phyloP scores from a whole-genome alignment of 1,284 basidiomycete species.

The Athelia sp. region DNA sequence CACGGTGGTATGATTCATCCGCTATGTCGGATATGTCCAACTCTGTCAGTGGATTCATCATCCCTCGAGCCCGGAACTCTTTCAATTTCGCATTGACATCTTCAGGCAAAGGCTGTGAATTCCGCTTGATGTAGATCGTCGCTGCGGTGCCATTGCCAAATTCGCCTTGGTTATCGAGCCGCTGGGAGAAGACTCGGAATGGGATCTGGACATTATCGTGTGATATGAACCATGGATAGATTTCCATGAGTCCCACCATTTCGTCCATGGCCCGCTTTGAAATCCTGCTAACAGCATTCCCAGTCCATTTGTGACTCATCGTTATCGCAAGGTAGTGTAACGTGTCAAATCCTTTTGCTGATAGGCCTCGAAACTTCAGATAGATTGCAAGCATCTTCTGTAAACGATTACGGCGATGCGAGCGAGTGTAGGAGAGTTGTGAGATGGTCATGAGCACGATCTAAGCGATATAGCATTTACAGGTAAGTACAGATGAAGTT shows the following conservation, averaged over 20 bases:
- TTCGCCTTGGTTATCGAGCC: slow-evolving; percentile 25
- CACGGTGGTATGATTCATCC: slow-evolving; percentile 7
- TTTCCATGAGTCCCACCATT: slow-evolving; percentile 12
- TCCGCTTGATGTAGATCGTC: slow-evolving; percentile 26
- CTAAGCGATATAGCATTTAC: too few species aligned
- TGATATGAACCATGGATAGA: slow-evolving; percentile 20
- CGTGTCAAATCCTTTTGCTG: slow-evolving; percentile 27
- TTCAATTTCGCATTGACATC: slow-evolving; percentile 14
- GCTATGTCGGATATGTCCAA: slow-evolving; percentile 16
- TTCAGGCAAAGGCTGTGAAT: slow-evolving; percentile 11
- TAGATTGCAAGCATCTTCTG: slow-evolving; percentile 28
- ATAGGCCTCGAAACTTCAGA: slow-evolving; percentile 27
- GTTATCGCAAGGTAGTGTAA: slow-evolving; percentile 25
- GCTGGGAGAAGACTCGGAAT: slow-evolving; percentile 29
- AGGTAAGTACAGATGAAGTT: too few species aligned
- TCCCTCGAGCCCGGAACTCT: slow-evolving; percentile 14
- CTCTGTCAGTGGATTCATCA: slow-evolving; percentile 17
- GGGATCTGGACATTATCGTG: slow-evolving; percentile 35
- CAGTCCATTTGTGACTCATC: slow-evolving; percentile 34
- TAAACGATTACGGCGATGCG: slow-evolving; percentile 19
- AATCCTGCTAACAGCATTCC: slow-evolving; percentile 16
- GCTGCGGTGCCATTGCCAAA: slow-evolving; percentile 31
- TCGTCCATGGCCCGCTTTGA: slow-evolving; percentile 19
- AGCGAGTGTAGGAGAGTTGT: slow-evolving; percentile 21
- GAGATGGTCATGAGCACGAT: slow-evolving; percentile 20